phyloP scores from a whole-genome alignment of 495 filamentous ascomycete species.

The Penicillium taxi region DNA sequence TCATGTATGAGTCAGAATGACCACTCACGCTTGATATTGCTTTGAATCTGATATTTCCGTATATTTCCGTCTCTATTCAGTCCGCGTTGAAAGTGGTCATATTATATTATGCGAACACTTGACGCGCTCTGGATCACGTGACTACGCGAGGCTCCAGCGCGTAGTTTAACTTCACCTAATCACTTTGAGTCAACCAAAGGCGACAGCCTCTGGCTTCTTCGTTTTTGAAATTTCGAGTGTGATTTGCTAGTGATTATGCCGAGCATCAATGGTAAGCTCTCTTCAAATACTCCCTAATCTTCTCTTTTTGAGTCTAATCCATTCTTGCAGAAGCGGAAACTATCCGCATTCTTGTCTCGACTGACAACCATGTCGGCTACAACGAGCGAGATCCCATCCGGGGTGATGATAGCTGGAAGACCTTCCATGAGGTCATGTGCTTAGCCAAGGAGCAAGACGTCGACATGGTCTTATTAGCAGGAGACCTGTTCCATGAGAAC shows the following conservation, averaged over 20 bases:
- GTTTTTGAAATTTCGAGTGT: not conserved
- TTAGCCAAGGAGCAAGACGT: constrained; percentile 80
- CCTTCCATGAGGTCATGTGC: constrained; percentile 92
- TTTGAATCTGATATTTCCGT: no score
- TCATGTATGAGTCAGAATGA: no score
- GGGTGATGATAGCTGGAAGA: constrained; percentile 93
- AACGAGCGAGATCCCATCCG: constrained; percentile 88
- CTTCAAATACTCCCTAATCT: not conserved
- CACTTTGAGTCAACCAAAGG: no score
- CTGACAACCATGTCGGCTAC: constrained; percentile 96
- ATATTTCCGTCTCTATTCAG: no score
- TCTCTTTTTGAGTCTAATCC: constrained; percentile 3
- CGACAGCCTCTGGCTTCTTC: no score
- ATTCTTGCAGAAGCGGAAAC: constrained; percentile 61
- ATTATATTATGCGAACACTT: not conserved
- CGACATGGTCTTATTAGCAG: constrained; percentile 92
- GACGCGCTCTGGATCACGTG: constrained; percentile 9
- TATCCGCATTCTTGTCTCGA: constrained; percentile 88
- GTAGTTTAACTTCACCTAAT: not conserved
- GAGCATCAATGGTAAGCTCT: constrained; percentile 8
- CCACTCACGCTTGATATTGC: no score
- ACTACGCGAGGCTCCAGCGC: constrained; percentile 7
- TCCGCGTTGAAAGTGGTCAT: no score
- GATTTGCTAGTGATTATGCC: constrained; percentile 15
- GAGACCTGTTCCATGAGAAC: constrained; percentile 97